These are phyloP conservation scores for Penicillium samsonianum DNA, from an alignment of 495 filamentous ascomycete genomes.

Conservation along the genomic window DNA sequence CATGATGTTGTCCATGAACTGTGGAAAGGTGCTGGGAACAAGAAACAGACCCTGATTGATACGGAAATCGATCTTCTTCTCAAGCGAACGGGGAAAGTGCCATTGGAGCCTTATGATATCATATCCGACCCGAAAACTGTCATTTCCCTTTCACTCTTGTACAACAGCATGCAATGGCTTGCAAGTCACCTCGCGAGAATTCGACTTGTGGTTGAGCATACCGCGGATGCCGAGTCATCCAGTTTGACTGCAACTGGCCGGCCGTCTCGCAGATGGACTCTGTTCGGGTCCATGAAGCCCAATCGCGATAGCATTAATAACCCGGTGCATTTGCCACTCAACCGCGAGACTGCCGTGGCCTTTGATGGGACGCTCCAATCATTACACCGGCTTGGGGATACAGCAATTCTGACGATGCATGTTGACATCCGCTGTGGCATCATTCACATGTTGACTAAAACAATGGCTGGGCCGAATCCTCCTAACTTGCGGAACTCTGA, in stretches of 20 bases:
- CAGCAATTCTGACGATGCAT: constrained; percentile 79
- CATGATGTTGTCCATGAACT: constrained; percentile 64
- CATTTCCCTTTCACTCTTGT: constrained; percentile 78
- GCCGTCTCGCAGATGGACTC: constrained; percentile 73
- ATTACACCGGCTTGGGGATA: constrained; percentile 73
- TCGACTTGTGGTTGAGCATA: constrained; percentile 63
- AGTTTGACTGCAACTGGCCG: constrained; percentile 40
- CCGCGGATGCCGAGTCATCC: constrained; percentile 44
- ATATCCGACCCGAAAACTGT: constrained; percentile 88
- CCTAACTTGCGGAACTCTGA: constrained; percentile 37
- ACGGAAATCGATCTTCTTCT: constrained; percentile 69
- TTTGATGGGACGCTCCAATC: constrained; percentile 86
- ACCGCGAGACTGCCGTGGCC: constrained; percentile 72
- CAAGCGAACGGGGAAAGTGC: constrained; percentile 59
- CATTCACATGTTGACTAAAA: constrained; percentile 60
- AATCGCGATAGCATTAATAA: constrained; percentile 50
- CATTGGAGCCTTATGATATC: constrained; percentile 73
- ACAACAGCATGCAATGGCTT: constrained; percentile 98
- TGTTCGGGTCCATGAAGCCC: constrained; percentile 62
- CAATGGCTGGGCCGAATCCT: constrained; percentile 50
- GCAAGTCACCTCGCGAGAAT: constrained; percentile 74
- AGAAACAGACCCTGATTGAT: constrained; percentile 42
- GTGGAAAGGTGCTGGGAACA: constrained; percentile 46
- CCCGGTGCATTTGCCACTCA: constrained; percentile 88
- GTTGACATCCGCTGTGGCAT: constrained; percentile 82